Percentiles rank a stretch among this genome's conserved stretches.
phyloP scores from a whole-genome alignment of 345 rosid genomes.

The Bruguiera sexangula region DNA sequence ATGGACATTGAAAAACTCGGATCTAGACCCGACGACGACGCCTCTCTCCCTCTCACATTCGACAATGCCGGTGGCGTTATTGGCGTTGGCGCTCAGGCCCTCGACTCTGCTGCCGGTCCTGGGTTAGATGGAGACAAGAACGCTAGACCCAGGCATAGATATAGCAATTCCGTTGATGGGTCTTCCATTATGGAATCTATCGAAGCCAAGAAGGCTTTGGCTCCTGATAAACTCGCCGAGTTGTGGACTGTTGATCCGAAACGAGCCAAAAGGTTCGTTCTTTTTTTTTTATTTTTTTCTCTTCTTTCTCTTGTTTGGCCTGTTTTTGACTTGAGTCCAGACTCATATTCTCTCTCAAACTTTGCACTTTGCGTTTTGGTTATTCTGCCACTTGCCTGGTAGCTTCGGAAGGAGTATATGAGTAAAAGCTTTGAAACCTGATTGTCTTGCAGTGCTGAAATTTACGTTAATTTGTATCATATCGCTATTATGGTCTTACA shows the following conservation, averaged over 20 bases:
- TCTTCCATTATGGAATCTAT: slow-evolving; percentile 49
- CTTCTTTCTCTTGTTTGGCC: too few relatives aligned
- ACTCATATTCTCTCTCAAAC: too few relatives aligned
- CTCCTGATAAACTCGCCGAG: slow-evolving; percentile 79
- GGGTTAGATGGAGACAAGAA: slow-evolving; percentile 12
- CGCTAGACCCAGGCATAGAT: slow-evolving; percentile 55
- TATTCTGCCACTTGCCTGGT: too few relatives aligned
- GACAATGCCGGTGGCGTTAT: slow-evolving; percentile 4
- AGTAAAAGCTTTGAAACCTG: too few relatives aligned
- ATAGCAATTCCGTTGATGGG: slow-evolving; percentile 75
- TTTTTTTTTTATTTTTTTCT: background rate
- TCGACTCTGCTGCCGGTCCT: slow-evolving; percentile 17
- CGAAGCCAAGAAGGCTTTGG: slow-evolving; percentile 91
- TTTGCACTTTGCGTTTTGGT: too few relatives aligned
- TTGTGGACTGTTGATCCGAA: slow-evolving; percentile 78
- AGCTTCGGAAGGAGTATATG: too few relatives aligned
- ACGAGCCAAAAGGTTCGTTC: slow-evolving; percentile 69
- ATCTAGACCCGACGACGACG: background rate
- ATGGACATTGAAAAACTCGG: slow-evolving; percentile 68
- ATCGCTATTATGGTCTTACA: too few relatives aligned
- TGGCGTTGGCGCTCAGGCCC: slow-evolving; percentile 14
- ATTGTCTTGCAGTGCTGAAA: too few relatives aligned
- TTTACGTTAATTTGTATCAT: too few relatives aligned
- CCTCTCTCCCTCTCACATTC: background rate
- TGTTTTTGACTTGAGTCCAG: too few relatives aligned